Percentiles rank a stretch among this genome's conserved stretches.
Conservation (phyloP, 768 basidiomycete genomes). For the Sporobolomyces roseus region DNA sequence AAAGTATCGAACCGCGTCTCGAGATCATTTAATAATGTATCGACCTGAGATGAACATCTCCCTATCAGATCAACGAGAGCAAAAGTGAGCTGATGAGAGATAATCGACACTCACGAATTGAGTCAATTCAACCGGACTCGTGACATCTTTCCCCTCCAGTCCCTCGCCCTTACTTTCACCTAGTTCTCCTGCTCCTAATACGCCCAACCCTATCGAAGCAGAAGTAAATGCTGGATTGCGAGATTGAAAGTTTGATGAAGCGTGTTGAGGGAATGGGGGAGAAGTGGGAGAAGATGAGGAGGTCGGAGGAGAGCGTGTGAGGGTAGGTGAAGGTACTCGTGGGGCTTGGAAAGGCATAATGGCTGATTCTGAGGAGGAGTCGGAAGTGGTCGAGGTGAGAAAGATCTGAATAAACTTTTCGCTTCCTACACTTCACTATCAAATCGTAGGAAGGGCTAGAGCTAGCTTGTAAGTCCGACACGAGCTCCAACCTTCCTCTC, state of each 20-base stretch:
- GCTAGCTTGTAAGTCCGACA: too few species aligned
- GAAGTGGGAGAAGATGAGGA: neutral
- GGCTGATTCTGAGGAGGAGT: neutral
- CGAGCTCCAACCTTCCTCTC: too few species aligned
- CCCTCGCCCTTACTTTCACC: neutral
- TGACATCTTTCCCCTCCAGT: slow-evolving; percentile 9
- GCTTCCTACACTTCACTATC: neutral
- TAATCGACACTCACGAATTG: slow-evolving; percentile 25
- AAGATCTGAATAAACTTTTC: neutral
- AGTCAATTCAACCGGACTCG: slow-evolving; percentile 33
- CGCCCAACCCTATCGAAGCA: slow-evolving; percentile 14
- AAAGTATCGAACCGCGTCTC: slow-evolving; percentile 36
- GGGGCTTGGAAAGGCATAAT: slow-evolving; percentile 19
- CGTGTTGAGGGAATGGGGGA: neutral
- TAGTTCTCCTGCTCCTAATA: slow-evolving; percentile 1
- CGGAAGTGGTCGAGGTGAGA: neutral
- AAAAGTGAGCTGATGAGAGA: neutral
- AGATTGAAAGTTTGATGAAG: neutral
- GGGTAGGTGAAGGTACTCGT: slow-evolving; percentile 18
- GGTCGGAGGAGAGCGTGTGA: neutral
- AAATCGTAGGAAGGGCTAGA: too few species aligned
- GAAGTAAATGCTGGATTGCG: neutral
- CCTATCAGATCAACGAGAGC: neutral
- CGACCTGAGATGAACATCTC: slow-evolving; percentile 32
- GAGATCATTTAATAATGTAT: slow-evolving; percentile 35